Evolutionary conservation across 441 rosid species (phyloP), one percentile per base, ranked within the genome.

Genomic region (Kokia cookei): DNA sequence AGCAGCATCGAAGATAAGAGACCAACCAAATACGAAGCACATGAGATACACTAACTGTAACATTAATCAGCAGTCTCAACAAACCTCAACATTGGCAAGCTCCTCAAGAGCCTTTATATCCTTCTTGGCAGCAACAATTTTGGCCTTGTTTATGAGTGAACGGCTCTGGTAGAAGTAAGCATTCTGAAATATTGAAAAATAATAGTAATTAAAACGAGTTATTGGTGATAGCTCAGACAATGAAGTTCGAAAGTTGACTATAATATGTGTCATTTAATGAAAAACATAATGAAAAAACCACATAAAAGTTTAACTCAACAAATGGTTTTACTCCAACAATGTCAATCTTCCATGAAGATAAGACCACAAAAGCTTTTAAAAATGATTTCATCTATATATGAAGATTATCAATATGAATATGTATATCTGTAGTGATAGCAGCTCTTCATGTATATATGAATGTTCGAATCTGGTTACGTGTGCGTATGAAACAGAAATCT

Each of bases 21-120:
- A 61, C 59, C 72, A 60, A 45, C 54, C 66, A 13, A 12, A 35
- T 54, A 35, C 54, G 75, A 67, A 76, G 78, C 8, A 47, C 42
- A 69, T 14, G 14, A 58, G 2, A 43, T 10, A 73, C 32, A 48
- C 10, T 4, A 14, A 29, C 14, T 45, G 62, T 70, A 35, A 35
- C 71, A 65, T 19, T 19, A 32, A 53, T 12, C 22, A 47, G 69
- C 40, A 73, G 76, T 81, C 79, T 84, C 74, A 17, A 75, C 81
- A 76, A 54, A 91, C 96, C 93, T 88, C 91, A 19, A 60, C 69
- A 13, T 67, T 65, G 2, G 83, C 60, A 65, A 85, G 85, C 71
- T 88, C 87, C 83, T 84, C 83, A 11, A 91, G 87, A 70, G 87
- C 86, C 65, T 67, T 54, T 10, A 86, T 69, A 74, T 89, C 85